Evolutionary conservation across 495 filamentous ascomycete genomes (phyloP), one percentile per base, ranked within the genome.

Genomic region (Hyaloscypha variabilis): DNA sequence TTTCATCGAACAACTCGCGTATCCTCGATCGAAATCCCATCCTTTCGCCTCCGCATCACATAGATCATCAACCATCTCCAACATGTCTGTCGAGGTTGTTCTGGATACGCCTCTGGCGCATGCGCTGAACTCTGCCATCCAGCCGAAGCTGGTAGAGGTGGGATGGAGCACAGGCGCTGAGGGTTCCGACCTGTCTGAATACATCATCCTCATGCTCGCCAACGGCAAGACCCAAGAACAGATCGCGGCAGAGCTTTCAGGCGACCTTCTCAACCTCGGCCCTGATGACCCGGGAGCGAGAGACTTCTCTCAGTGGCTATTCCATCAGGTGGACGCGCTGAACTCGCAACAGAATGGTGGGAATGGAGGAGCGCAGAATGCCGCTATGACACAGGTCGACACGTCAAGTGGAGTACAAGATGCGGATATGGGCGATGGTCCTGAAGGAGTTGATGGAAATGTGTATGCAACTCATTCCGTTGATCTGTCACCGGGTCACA

Each of bases 141-240:
- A 94, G 75, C 89, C 91, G n/a, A 97, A 97, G 77, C 78, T 99
- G 69, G 87, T 93, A n/a, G 94, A 99, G 76, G 89, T 94, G 63
- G 93, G 93, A 63, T 97, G 94, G 95, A 91, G 87, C 51, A 86
- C 88, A 52, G 89, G 87, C 63, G 58, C 52, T 29, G 91, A 94
- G 72, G 94, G 92, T 71, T 88, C 90, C 19, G 90, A 93, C 14
- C 83, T 99, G 63, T 89, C 92, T 50, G 95, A 99, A 77, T 99
- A 97, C 75, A 94, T 99, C 67, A 90, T 97, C 53, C 83, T 97
- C 60, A 98, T 97, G 94, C 84, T 99, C 30, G 91, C 90, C 63
- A 97, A 97, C 75, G 91, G 93, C 63, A 97, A 97, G 77, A 91
- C 89, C 8, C 88, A 95, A 73, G 87, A 92, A 52, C 89, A 97